Base-by-base conservation (phyloP, 768 basidiomycete species). In the Lentinula aciculospora region DNA sequence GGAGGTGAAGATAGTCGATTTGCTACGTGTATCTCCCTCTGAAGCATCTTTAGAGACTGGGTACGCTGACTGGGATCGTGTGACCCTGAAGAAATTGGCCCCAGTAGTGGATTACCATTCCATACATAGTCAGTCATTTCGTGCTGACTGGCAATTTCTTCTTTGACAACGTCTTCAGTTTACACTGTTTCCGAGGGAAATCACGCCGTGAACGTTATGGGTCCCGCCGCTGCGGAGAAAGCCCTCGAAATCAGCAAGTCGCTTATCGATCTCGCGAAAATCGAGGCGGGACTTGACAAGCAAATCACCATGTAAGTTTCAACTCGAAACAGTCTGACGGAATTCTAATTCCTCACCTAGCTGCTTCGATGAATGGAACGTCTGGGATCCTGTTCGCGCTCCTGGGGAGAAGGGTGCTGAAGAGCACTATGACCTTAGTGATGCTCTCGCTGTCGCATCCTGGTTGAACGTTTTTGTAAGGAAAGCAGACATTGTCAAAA, bases 391-490 rank as follows among this genome's bases (percentile, higher is more conserved):
- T n/a, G 66, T 74, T n/a, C 69, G 76, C 49, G 81, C 79, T 0
- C 76, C 76, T 25, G 79, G 78, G 5, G 73, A 77, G 54, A 73
- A 73, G 32, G 81, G 80, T 3, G 74, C 80, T 1, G 81, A 81
- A 61, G 80, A 82, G 65, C 73, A 74, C 51, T 83, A 82, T 60
- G 80, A 81, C 59, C 69, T 79, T 19, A 79, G 78, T 8, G 81
- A 82, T 63, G 79, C 79, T 32, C 68, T 82, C 3, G 83, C 81
- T 17, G 81, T 85, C 50, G 81, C 79, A 2, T 72, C 80, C 8
- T 85, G 83, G 82, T 67, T 85, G 53, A 84, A 84, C 63, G 77
- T 83, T 4, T 81, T 85, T 59, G 75, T 84, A 5, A 73, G 83
- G 17, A 81, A 85, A 51, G 79, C 81, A 4, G 79, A 82, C 62